These are phyloP conservation scores for Centrapalus pauciflorus DNA, from an alignment of 129 eudicot genomes.

Conservation along the genomic window DNA sequence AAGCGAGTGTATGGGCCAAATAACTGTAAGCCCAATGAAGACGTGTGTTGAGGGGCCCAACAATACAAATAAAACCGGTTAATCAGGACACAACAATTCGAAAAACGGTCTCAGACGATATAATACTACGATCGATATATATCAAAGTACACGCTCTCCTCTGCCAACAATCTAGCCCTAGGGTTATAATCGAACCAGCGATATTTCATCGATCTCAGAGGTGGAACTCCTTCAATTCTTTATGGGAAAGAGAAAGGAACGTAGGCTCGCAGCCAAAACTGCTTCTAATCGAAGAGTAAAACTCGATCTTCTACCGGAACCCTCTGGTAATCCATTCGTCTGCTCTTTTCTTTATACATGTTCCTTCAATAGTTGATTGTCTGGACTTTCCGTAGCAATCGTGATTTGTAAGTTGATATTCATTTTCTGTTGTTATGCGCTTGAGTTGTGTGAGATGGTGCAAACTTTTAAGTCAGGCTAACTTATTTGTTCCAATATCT, in stretches of 20 bases:
- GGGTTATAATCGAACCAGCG: conserved; percentile 9
- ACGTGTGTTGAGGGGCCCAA: neutral
- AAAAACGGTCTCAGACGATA: neutral
- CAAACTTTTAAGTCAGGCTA: neutral
- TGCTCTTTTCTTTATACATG: neutral
- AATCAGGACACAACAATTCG: no score
- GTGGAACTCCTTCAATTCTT: neutral
- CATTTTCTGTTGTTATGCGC: neutral
- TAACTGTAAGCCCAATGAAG: neutral
- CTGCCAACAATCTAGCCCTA: conserved; percentile 11
- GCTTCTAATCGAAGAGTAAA: conserved; percentile 82
- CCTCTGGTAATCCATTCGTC: conserved; percentile 54
- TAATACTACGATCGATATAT: neutral
- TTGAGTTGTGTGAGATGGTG: neutral
- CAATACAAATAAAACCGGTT: neutral
- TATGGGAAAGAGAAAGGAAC: conserved; percentile 91
- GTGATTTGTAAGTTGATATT: conserved; percentile 7
- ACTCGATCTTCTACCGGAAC: conserved; percentile 94
- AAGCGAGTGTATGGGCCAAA: neutral
- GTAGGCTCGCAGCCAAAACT: conserved; percentile 53
- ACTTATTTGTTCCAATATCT: neutral
- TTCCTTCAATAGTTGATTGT: neutral
- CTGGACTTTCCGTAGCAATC: neutral
- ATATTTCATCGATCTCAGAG: conserved; percentile 1
- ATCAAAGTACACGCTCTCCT: neutral